Evolutionary conservation across 2,329 filamentous ascomycete genomes (phyloP).

Genomic region (Pseudonectria foliicola): DNA sequence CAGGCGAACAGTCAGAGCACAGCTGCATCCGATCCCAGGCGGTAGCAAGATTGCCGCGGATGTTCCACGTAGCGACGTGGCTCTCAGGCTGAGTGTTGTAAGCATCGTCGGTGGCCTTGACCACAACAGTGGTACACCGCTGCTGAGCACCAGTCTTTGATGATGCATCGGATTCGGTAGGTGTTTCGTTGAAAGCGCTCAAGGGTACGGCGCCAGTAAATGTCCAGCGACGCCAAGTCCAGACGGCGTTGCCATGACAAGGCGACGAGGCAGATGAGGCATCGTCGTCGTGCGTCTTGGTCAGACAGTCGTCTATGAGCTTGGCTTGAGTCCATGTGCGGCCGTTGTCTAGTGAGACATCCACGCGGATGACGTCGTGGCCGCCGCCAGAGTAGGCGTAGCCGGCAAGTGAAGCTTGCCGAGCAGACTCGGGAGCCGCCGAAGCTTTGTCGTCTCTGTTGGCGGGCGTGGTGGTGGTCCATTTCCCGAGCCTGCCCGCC

Average conservation of each 20-base stretch:
- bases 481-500: slow-evolving; percentile 35
- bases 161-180: not conserved
- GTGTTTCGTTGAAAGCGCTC: slow-evolving; percentile 16
- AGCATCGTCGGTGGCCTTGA: slow-evolving; percentile 59
- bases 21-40: slow-evolving; percentile 55
- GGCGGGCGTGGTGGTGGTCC: slow-evolving; percentile 9
- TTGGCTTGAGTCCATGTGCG: slow-evolving; percentile 57
- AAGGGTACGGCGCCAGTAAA: slow-evolving; percentile 42
- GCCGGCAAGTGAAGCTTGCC: slow-evolving; percentile 41
- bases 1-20: slow-evolving; percentile 25
- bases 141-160: no score
- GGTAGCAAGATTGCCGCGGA: slow-evolving; percentile 58
- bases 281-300: slow-evolving; percentile 19
- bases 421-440: slow-evolving; percentile 3
- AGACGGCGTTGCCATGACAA: slow-evolving; percentile 41
- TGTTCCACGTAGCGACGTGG: slow-evolving; percentile 54
- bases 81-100: slow-evolving; percentile 62
- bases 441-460: not conserved
- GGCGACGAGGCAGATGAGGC: slow-evolving; percentile 18
- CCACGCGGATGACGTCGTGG: slow-evolving; percentile 58
- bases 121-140: slow-evolving; percentile 45
- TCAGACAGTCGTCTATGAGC: slow-evolving; percentile 47
- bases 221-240: slow-evolving; percentile 61
- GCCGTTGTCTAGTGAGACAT: slow-evolving; percentile 58
- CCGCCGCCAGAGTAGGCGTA: slow-evolving; percentile 65